Percentiles rank a stretch among this genome's conserved stretches.
phyloP scores from a whole-genome alignment of 768 basidiomycete species.

The Naganishia vaughanmartiniae region DNA sequence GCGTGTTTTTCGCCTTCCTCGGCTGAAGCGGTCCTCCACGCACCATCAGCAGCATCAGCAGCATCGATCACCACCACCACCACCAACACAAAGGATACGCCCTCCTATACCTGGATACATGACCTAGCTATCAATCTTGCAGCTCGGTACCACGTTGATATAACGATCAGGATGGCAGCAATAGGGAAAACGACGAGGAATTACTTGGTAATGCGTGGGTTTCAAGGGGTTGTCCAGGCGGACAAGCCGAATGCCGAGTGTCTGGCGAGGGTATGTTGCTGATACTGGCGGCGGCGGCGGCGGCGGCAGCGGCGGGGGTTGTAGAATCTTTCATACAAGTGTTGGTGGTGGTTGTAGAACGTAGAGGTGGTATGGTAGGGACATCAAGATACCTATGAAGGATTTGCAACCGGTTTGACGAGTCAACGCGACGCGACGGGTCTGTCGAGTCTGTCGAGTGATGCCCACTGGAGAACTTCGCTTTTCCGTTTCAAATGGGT shows the following conservation, averaged over 20 bases:
- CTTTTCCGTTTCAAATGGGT: constrained; percentile 13
- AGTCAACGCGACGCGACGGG: too few relatives aligned
- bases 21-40: constrained; percentile 15
- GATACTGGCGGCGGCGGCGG: too few relatives aligned
- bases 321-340: too few relatives aligned
- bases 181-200: constrained; percentile 28
- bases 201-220: neutral
- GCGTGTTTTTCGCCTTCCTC: constrained; percentile 24
- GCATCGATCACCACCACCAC: neutral
- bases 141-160: neutral
- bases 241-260: constrained; percentile 14
- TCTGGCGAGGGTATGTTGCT: constrained; percentile 6
- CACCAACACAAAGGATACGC: neutral
- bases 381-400: too few relatives aligned
- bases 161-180: constrained; percentile 1
- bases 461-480: too few relatives aligned
- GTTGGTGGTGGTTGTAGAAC: too few relatives aligned
- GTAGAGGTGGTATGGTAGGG: too few relatives aligned
- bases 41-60: neutral
- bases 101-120: neutral
- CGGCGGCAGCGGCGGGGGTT: too few relatives aligned
- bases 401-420: too few relatives aligned
- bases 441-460: too few relatives aligned
- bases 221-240: neutral
- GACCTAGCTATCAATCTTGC: neutral